Base-by-base conservation (phyloP, 345 rosid genomes). In the Carallia pectinifolia region DNA sequence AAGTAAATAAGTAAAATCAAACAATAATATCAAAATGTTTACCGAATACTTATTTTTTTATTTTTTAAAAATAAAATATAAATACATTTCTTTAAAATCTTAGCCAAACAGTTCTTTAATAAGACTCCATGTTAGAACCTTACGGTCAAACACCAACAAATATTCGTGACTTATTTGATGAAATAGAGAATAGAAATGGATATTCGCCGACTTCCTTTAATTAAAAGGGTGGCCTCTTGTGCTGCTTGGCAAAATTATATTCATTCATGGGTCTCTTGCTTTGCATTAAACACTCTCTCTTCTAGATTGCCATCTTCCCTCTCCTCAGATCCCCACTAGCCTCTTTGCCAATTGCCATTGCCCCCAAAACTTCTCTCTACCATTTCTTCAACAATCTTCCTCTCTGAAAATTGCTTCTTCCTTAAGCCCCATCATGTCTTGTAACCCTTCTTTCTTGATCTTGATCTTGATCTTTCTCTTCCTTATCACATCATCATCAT, bases 211-310 rank as follows among this genome's bases (percentile, higher is more conserved):
- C 64, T 67, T 4, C 8, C 48, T 34, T 3, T 7, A 27, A 39
- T 23, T 23, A 66, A 38, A 16, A 58, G 1, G 78, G 19, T 47
- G 66, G 62, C 66, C 59, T 66, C 31, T 44, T 23, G 36, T 47
- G 52, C 6, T 19, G 29, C 7, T 19, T 18, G 16, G 31, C 34
- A 27, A 58, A 47, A 66, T 55, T 66, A 67, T 74, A 74, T 64
- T 70, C 34, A 36, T 79, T 81, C 87, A 84, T 84, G 85, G 29
- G 83, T 61, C 74, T 58, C 85, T 77, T 55, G 88, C 83, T 58
- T 67, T 48, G 68, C 76, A 78, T 80, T 85, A 15, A 77, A 76
- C 71, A 66, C 61, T 44, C 34, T 19, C 53, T 36, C 63, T 19
- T 6, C 64, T 13, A 53, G 61, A 34, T 47, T 64, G 4, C 62